Conservation (phyloP, 2,329 filamentous ascomycete genomes). For the Trichoderma breve region DNA sequence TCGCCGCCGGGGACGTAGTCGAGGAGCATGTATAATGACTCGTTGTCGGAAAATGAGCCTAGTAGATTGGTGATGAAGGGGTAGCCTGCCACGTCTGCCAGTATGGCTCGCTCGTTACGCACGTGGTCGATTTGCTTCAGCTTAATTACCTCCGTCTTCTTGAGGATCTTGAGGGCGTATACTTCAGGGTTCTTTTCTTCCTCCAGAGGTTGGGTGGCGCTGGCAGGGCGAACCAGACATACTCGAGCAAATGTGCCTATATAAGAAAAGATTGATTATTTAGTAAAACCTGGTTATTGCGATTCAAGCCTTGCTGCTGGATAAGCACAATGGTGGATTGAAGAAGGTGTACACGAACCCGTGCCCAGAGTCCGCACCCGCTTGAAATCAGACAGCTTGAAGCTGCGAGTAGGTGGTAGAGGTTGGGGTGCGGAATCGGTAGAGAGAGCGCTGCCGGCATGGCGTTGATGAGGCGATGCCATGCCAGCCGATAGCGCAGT, state of each 20-base stretch:
- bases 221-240: slow-evolving; percentile 68
- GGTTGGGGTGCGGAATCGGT: slow-evolving; percentile 19
- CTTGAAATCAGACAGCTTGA: slow-evolving; percentile 58
- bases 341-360: slow-evolving; percentile 45
- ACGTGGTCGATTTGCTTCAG: slow-evolving; percentile 87
- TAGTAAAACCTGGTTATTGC: background rate
- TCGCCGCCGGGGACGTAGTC: slow-evolving; percentile 83
- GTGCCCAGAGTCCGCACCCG: slow-evolving; percentile 75
- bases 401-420: slow-evolving; percentile 31
- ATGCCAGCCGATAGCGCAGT: slow-evolving; percentile 17
- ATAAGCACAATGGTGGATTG: background rate
- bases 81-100: slow-evolving; percentile 73
- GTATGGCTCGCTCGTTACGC: slow-evolving; percentile 75
- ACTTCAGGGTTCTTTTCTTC: slow-evolving; percentile 47
- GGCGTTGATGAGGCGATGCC: slow-evolving; percentile 15
- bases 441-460: slow-evolving; percentile 3
- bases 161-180: slow-evolving; percentile 79
- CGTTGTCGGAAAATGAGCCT: slow-evolving; percentile 75
- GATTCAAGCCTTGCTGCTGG: background rate
- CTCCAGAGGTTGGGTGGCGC: slow-evolving; percentile 40
- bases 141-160: slow-evolving; percentile 71
- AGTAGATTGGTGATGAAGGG: slow-evolving; percentile 80
- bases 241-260: slow-evolving; percentile 78
- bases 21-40: slow-evolving; percentile 79
- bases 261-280: background rate